These are phyloP conservation scores for Bruguiera parviflora DNA, from an alignment of 345 rosid genomes.

Conservation along the genomic window DNA sequence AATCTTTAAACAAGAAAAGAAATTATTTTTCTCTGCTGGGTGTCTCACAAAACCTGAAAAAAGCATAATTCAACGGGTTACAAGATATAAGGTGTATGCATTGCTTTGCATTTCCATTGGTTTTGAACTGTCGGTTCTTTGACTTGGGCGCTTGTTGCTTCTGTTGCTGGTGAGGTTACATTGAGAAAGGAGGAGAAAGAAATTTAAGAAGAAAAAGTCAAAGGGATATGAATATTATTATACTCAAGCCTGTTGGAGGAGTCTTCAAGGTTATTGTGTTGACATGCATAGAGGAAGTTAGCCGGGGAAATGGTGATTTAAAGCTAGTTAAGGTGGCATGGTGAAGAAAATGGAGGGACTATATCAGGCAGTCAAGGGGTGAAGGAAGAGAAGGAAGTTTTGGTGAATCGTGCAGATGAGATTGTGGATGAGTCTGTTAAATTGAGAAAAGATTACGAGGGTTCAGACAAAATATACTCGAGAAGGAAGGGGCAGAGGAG, in stretches of 20 bases:
- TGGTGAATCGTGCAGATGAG: constrained; percentile 46
- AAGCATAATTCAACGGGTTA: constrained; percentile 29
- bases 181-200: constrained; percentile 31
- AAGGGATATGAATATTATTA: constrained; percentile 50
- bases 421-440: constrained; percentile 45
- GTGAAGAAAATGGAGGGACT: constrained; percentile 56
- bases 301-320: constrained; percentile 46
- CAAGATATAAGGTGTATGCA: constrained; percentile 46
- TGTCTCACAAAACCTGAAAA: constrained; percentile 20
- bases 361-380: constrained; percentile 40
- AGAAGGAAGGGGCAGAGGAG: not conserved
- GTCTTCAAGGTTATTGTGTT: constrained; percentile 54
- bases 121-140: constrained; percentile 43
- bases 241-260: constrained; percentile 59
- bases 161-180: constrained; percentile 36
- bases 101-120: constrained; percentile 59
- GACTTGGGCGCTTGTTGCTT: constrained; percentile 53
- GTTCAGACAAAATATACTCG: not conserved
- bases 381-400: constrained; percentile 43
- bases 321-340: constrained; percentile 36
- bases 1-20: constrained; percentile 19
- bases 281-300: constrained; percentile 52
- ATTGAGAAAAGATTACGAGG: constrained; percentile 41
- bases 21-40: constrained; percentile 23
- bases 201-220: constrained; percentile 26